phyloP scores from a whole-genome alignment of 2,329 filamentous ascomycete species.

The Microsporum ferrugineum region DNA sequence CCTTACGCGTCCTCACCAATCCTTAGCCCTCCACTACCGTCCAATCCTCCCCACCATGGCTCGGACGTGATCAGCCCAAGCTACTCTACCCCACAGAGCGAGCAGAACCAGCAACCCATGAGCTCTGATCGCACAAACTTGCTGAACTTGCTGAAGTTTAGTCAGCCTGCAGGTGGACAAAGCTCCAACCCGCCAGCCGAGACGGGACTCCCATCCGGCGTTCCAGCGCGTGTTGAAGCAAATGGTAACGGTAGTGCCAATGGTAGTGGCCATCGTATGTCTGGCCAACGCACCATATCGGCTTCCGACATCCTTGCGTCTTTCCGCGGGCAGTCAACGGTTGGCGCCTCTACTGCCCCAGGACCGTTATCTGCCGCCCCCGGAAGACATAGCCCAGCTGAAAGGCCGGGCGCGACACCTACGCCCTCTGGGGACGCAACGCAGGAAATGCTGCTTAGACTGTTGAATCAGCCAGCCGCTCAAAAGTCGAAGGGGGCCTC shows the following conservation, averaged over 20 bases:
- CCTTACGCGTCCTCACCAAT: slow-evolving; percentile 49
- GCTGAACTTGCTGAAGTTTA: slow-evolving; percentile 56
- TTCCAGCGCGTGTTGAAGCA: slow-evolving; percentile 22
- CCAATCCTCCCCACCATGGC: slow-evolving; percentile 45
- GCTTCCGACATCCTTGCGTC: slow-evolving; percentile 48
- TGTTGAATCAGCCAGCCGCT: slow-evolving; percentile 62
- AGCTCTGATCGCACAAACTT: slow-evolving; percentile 45
- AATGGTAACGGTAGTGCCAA: slow-evolving; percentile 13
- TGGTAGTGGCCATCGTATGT: slow-evolving; percentile 14
- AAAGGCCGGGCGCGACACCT: slow-evolving; percentile 8
- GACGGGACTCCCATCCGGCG: slow-evolving; percentile 1
- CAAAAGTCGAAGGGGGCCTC: slow-evolving; percentile 14
- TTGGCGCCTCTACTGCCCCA: slow-evolving; percentile 20
- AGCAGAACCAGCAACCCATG: slow-evolving; percentile 31
- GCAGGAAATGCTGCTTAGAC: slow-evolving; percentile 72
- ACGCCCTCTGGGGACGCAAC: slow-evolving; percentile 50
- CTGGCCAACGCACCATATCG: slow-evolving; percentile 34
- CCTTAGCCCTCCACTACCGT: slow-evolving; percentile 44
- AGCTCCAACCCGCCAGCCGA: slow-evolving; percentile 14
- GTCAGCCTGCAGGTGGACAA: slow-evolving; percentile 31
- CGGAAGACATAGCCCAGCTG: slow-evolving; percentile 16
- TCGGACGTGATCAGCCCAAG: slow-evolving; percentile 51
- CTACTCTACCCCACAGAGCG: slow-evolving; percentile 33
- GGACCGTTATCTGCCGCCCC: slow-evolving; percentile 17
- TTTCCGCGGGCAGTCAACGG: slow-evolving; percentile 39